These are phyloP conservation scores for Trypanosomatidae sp. DNA, from an alignment of 208 protist genomes.

Conservation along the genomic window DNA sequence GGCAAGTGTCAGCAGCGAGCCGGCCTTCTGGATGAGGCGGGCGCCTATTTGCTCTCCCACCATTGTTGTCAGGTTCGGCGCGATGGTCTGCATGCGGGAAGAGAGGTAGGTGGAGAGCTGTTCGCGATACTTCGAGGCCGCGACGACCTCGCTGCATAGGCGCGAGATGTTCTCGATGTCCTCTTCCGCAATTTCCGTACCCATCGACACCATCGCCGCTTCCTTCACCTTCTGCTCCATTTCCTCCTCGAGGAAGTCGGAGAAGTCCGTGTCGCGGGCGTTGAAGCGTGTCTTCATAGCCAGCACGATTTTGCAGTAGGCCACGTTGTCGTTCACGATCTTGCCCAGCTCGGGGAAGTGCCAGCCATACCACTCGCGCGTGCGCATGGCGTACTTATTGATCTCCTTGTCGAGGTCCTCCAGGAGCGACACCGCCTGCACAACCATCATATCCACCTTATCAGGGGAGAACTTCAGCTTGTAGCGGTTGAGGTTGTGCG, in stretches of 20 bases:
- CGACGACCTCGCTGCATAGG: slow-evolving; percentile 93
- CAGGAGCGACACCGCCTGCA: slow-evolving; percentile 99
- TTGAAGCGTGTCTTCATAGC: slow-evolving; percentile 93
- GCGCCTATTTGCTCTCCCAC: slow-evolving; percentile 98
- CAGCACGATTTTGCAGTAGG: slow-evolving; percentile 95
- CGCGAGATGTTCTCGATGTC: slow-evolving; percentile 95
- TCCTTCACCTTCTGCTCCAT: slow-evolving; percentile 94
- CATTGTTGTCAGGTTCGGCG: slow-evolving; percentile 98
- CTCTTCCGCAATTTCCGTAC: slow-evolving; percentile 97
- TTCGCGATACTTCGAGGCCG: slow-evolving; percentile 94
- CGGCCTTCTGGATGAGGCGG: slow-evolving; percentile 98
- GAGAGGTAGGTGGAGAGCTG: slow-evolving; percentile 98
- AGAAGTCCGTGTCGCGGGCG: slow-evolving; percentile 91
- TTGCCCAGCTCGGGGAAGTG: slow-evolving; percentile 99
- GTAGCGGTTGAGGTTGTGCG: slow-evolving; percentile 98
- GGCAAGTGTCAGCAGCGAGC: slow-evolving; percentile 97
- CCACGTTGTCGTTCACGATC: slow-evolving; percentile 96
- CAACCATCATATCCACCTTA: slow-evolving; percentile 99
- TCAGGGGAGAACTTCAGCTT: slow-evolving; percentile 99
- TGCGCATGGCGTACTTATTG: slow-evolving; percentile 99
- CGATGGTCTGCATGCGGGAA: slow-evolving; percentile 97
- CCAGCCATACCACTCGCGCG: slow-evolving; percentile 99
- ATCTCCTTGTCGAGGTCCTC: slow-evolving; percentile 99
- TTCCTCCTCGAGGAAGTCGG: slow-evolving; percentile 96
- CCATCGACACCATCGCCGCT: slow-evolving; percentile 99